These are phyloP conservation scores for Gossypium schwendimanii DNA, from an alignment of 441 rosid genomes.

Conservation along the genomic window DNA sequence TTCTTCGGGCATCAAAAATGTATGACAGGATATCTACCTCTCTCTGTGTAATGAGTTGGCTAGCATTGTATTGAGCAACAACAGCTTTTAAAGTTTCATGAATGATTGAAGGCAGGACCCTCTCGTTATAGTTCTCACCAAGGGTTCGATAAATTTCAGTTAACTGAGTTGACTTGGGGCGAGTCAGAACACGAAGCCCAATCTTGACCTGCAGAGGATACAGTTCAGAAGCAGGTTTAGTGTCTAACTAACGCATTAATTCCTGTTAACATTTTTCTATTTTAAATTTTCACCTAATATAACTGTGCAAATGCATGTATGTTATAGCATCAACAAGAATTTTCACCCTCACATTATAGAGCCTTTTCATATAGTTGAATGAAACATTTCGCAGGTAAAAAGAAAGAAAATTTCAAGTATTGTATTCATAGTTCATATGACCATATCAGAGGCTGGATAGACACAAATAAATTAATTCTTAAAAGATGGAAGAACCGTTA, in stretches of 20 bases:
- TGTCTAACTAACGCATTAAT: not conserved
- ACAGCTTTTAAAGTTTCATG: conserved; percentile 91
- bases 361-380: not conserved
- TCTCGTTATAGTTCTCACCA: conserved; percentile 83
- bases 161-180: conserved; percentile 60
- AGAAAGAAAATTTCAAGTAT: not conserved
- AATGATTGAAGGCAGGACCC: conserved; percentile 81
- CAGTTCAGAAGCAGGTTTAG: not conserved
- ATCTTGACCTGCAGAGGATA: conserved; percentile 55
- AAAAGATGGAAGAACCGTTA: not conserved
- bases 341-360: not conserved
- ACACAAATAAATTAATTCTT: not conserved
- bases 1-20: not conserved
- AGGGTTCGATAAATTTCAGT: conserved; percentile 68
- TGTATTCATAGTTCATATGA: not conserved
- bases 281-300: not conserved
- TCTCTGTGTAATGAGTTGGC: conserved; percentile 89
- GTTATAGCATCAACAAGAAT: not conserved
- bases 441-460: not conserved
- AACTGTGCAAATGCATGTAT: not conserved
- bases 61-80: conserved; percentile 94
- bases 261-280: not conserved
- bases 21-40: conserved; percentile 39
- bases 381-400: not conserved
- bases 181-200: conserved; percentile 92